A percentile compares a stretch with the other conserved stretches of the same genome.
These are phyloP conservation scores for Lasiosphaeria miniovina DNA, from an alignment of 495 filamentous ascomycete species.

Conservation along the genomic window DNA sequence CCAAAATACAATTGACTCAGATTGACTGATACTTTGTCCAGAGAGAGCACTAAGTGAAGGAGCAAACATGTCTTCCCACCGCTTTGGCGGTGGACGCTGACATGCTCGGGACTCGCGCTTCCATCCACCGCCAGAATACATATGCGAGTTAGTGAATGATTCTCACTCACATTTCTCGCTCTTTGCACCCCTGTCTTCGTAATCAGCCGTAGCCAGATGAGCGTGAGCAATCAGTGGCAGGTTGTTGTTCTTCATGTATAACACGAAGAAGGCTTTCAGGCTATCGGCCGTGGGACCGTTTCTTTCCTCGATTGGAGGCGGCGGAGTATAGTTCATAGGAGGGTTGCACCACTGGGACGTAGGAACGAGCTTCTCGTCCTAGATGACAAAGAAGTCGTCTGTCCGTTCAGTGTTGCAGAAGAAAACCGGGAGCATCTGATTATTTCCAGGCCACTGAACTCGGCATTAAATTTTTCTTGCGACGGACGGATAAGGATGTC, in stretches of 20 bases:
- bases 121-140: too few species aligned
- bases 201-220: conserved; percentile 78
- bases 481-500: conserved; percentile 76
- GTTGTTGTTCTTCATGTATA: conserved; percentile 89
- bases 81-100: too few species aligned
- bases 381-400: conserved; percentile 94
- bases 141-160: too few species aligned
- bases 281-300: conserved; percentile 63
- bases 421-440: conserved; percentile 75
- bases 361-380: conserved; percentile 78
- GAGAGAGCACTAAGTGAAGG: too few species aligned
- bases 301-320: conserved; percentile 47
- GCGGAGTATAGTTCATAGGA: conserved; percentile 70
- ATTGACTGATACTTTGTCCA: too few species aligned
- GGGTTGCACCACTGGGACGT: conserved; percentile 57
- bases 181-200: conserved; percentile 58
- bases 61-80: too few species aligned
- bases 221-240: conserved; percentile 77
- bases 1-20: too few species aligned
- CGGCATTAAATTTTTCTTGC: conserved; percentile 82
- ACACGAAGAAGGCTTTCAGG: conserved; percentile 81
- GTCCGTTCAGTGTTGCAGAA: conserved; percentile 77
- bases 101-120: too few species aligned
- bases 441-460: conserved; percentile 73
- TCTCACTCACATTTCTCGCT: conserved; percentile 67